Evolutionary conservation across 2,329 filamentous ascomycete species (phyloP).

Genomic region (Colletotrichum somersetense): DNA sequence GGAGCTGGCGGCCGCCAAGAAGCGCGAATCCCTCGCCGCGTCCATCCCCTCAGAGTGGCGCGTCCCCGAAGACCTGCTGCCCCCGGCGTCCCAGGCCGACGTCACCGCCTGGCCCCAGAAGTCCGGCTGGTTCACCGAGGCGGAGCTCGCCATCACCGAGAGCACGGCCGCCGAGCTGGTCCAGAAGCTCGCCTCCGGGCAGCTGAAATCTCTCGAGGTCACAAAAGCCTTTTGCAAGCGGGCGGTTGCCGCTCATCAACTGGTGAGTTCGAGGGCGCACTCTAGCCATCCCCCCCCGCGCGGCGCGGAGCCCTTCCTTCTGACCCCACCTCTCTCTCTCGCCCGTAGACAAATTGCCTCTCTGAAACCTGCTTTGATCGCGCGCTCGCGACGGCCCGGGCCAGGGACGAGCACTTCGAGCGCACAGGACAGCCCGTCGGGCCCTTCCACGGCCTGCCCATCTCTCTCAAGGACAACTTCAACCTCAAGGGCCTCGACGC

Average conservation of each 20-base stretch:
- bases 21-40: conserved; percentile 56
- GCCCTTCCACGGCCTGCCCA: conserved; percentile 74
- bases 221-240: conserved; percentile 67
- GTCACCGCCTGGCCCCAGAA: conserved; percentile 67
- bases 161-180: conserved; percentile 51
- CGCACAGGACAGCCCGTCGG: conserved; percentile 63
- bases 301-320: background rate
- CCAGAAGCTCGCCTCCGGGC: conserved; percentile 51
- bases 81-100: conserved; percentile 65
- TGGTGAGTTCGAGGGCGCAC: conserved; percentile 1
- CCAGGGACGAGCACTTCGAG: conserved; percentile 64
- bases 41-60: conserved; percentile 71
- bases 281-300: too few relatives aligned
- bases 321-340: background rate
- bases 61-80: conserved; percentile 65
- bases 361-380: conserved; percentile 67
- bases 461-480: conserved; percentile 80
- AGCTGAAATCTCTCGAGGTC: conserved; percentile 60
- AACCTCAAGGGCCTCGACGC: conserved; percentile 70
- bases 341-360: conserved; percentile 60
- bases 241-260: conserved; percentile 53
- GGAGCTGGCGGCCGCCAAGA: conserved; percentile 58
- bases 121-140: conserved; percentile 70
- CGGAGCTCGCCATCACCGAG: conserved; percentile 56
- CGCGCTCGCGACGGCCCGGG: conserved; percentile 61